Conservation (phyloP, 208 protist genomes). For the Giardia duodenalis region DNA sequence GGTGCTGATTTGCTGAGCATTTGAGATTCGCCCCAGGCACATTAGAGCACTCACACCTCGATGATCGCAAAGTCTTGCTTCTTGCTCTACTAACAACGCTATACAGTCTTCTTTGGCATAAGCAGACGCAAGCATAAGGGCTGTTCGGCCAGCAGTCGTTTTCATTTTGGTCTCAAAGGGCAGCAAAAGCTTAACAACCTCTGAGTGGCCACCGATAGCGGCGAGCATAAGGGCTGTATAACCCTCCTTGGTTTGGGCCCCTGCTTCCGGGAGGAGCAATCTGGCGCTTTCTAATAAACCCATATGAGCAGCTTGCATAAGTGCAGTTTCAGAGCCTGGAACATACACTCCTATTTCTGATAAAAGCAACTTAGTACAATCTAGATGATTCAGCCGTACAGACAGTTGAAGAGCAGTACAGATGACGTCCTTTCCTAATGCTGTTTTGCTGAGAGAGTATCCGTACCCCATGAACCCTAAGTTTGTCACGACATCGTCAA, state of each 20-base stretch:
- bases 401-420: too few relatives aligned
- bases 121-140: not conserved
- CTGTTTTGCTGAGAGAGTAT: too few relatives aligned
- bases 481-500: too few relatives aligned
- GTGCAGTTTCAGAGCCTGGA: not conserved
- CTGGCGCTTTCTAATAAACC: not conserved
- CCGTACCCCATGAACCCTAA: too few relatives aligned
- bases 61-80: not conserved
- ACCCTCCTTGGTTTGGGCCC: not conserved
- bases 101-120: not conserved
- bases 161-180: not conserved
- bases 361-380: too few relatives aligned
- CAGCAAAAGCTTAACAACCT: not conserved
- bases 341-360: not conserved
- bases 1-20: not conserved
- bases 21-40: not conserved
- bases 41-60: not conserved
- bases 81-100: not conserved
- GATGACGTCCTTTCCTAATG: too few relatives aligned
- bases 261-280: not conserved
- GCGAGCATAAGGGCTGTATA: not conserved
- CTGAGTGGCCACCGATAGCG: not conserved
- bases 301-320: not conserved
- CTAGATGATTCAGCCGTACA: too few relatives aligned
- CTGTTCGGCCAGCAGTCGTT: not conserved